These are phyloP conservation scores for Phialemonium atrogriseum DNA, from an alignment of 2,329 filamentous ascomycete genomes.

Conservation along the genomic window DNA sequence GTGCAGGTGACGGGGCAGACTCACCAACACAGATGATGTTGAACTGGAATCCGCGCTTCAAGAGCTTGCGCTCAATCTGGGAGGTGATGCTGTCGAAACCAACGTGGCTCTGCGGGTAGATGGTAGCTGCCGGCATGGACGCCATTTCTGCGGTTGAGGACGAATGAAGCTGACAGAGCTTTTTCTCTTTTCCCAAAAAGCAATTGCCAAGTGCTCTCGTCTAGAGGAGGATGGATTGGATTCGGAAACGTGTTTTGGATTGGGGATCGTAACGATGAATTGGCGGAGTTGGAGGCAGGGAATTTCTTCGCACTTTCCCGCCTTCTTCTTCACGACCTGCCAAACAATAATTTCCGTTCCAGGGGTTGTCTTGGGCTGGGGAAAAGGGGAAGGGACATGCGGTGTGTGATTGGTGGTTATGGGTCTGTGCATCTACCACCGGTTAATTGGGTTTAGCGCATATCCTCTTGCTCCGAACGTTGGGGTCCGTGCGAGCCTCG, in stretches of 20 bases:
- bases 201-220: no score
- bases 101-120: constrained; percentile 94
- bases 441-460: constrained; percentile 2
- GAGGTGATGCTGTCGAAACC: constrained; percentile 99
- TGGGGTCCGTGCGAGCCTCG: no score
- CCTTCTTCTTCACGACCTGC: constrained; percentile 9
- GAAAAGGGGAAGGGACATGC: constrained; percentile 25
- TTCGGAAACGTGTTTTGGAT: constrained; percentile 6
- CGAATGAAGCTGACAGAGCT: constrained; percentile 18
- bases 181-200: constrained; percentile 18
- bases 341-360: constrained; percentile 20
- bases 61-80: constrained; percentile 98
- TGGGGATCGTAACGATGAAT: constrained; percentile 1
- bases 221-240: constrained; percentile 7
- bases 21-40: constrained; percentile 98
- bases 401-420: constrained; percentile 15
- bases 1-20: constrained; percentile 28
- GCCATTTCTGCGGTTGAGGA: constrained; percentile 34
- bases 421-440: constrained; percentile 14
- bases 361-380: constrained; percentile 21
- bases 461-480: no score
- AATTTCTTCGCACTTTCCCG: constrained; percentile 15
- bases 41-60: constrained; percentile 99
- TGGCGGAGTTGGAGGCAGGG: constrained; percentile 9
- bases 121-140: constrained; percentile 60